Conservation (phyloP, 805 yeast genomes). For the Millerozyma acaciae region DNA sequence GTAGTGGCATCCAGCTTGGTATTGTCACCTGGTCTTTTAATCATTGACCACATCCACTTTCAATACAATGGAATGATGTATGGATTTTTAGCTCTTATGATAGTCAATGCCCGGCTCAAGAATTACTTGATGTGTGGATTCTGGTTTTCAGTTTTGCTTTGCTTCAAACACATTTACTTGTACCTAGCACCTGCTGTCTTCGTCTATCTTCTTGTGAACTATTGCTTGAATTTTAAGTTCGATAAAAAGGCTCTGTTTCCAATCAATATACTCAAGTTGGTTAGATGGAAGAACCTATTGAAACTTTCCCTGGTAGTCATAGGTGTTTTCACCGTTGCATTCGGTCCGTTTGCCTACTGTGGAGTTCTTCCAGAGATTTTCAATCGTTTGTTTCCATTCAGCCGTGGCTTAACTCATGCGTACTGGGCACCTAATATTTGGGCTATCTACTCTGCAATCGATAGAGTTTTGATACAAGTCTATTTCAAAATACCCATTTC, state of each 20-base stretch:
- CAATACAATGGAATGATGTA: conserved; percentile 95
- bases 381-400: conserved; percentile 80
- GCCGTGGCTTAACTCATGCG: conserved; percentile 93
- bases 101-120: conserved; percentile 63
- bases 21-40: conserved; percentile 83
- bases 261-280: conserved; percentile 30
- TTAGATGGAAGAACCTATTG: conserved; percentile 54
- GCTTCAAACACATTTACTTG: conserved; percentile 91
- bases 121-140: conserved; percentile 58
- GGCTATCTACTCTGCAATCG: conserved; percentile 88
- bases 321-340: conserved; percentile 59
- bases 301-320: conserved; percentile 64
- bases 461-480: conserved; percentile 58
- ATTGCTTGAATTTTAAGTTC: conserved; percentile 51
- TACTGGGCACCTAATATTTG: conserved; percentile 99
- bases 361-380: conserved; percentile 62
- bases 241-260: conserved; percentile 18
- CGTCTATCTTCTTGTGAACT: conserved; percentile 68
- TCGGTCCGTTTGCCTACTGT: conserved; percentile 70
- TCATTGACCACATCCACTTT: conserved; percentile 94
- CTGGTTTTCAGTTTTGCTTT: conserved; percentile 70
- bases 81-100: conserved; percentile 72
- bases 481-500: conserved; percentile 33
- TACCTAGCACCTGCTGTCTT: conserved; percentile 94
- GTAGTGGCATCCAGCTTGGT: conserved; percentile 80